Conservation (phyloP, 2,329 filamentous ascomycete species). For the Botryotinia calthae region DNA sequence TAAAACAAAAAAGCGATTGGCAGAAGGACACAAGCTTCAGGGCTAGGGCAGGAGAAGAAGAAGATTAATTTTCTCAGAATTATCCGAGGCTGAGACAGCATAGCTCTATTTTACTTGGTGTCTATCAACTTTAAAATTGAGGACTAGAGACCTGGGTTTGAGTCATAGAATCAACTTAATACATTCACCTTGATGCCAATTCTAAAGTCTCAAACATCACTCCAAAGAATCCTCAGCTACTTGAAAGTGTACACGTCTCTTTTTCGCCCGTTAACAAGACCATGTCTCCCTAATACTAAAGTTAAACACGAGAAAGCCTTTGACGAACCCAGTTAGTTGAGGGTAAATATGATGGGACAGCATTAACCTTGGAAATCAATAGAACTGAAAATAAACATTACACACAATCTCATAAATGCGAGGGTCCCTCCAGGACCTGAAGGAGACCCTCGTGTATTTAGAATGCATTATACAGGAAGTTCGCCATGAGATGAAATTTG, state of each 20-base stretch:
- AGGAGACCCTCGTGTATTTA: too few relatives aligned
- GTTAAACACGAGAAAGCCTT: neutral
- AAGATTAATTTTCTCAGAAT: neutral
- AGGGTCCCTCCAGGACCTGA: too few relatives aligned
- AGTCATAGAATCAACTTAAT: neutral
- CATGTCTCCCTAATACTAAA: neutral
- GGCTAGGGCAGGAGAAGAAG: neutral
- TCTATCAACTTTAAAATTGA: neutral
- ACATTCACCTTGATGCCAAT: neutral
- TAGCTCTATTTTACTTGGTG: neutral
- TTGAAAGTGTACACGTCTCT: neutral
- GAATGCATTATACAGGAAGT: neutral
- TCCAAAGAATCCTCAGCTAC: neutral
- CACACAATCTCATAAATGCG: too few relatives aligned
- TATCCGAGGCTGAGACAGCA: neutral
- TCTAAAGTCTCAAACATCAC: too few relatives aligned
- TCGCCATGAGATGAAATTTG: neutral
- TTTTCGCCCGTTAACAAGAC: neutral
- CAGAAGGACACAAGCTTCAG: too few relatives aligned
- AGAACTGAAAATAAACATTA: too few relatives aligned
- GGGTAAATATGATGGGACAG: neutral
- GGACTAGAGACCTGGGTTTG: neutral
- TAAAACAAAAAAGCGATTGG: neutral
- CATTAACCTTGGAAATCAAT: too few relatives aligned
- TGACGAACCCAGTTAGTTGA: accelerated